These are phyloP conservation scores for Microsporum canis DNA, from an alignment of 2,329 filamentous ascomycete species.

Conservation along the genomic window DNA sequence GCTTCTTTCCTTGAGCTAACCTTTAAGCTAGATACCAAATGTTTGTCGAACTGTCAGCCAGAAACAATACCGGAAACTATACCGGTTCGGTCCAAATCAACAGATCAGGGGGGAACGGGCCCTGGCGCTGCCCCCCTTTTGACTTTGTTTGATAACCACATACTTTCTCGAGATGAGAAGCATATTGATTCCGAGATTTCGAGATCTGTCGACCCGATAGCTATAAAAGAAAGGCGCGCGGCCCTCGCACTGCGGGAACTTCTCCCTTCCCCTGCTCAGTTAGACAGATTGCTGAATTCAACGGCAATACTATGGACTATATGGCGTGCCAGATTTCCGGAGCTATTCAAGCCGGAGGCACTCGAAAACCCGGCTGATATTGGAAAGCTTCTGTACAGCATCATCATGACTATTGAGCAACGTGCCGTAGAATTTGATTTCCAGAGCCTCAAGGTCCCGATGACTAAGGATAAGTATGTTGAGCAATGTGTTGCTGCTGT, in stretches of 20 bases:
- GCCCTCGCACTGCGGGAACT: conserved; percentile 23
- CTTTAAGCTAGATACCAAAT: background rate
- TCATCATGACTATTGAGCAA: conserved; percentile 35
- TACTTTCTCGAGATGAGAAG: conserved; percentile 15
- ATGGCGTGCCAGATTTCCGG: conserved; percentile 27
- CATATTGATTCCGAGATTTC: background rate
- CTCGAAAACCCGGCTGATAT: conserved; percentile 28
- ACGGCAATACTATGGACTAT: conserved; percentile 23
- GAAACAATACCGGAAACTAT: background rate
- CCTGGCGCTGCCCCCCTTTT: conserved; percentile 28
- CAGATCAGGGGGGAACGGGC: conserved; percentile 2
- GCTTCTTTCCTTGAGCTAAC: background rate
- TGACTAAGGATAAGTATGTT: conserved; percentile 34
- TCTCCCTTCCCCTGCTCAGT: conserved; percentile 25
- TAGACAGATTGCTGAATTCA: conserved; percentile 24
- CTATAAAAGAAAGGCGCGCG: conserved; percentile 20
- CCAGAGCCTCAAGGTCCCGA: conserved; percentile 26
- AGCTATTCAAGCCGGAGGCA: conserved; percentile 16
- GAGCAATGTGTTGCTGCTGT: conserved; percentile 38
- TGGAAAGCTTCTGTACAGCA: conserved; percentile 35
- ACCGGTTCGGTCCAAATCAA: background rate
- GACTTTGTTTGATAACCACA: conserved; percentile 30
- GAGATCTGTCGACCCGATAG: conserved; percentile 5
- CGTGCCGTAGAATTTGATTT: conserved; percentile 31
- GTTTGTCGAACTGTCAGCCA: background rate